Evolutionary conservation across 2,329 filamentous ascomycete species (phyloP).

Genomic region (Fusarium poae): DNA sequence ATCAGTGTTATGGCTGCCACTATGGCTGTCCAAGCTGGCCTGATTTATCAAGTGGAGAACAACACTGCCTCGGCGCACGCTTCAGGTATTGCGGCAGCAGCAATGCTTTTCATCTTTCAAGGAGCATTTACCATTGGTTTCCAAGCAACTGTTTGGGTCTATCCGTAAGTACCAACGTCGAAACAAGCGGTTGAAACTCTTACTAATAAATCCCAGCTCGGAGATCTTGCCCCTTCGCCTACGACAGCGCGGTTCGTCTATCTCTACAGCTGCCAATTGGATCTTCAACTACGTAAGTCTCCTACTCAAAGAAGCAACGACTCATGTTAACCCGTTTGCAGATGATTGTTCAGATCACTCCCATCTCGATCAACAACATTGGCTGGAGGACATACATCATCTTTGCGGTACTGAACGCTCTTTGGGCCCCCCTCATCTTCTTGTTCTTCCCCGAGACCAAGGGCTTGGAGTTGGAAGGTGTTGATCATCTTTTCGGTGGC

Average conservation of each 20-base stretch:
- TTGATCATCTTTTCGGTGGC: constrained; percentile 52
- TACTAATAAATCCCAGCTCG: constrained; percentile 36
- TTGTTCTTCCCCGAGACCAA: constrained; percentile 64
- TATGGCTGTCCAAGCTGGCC: constrained; percentile 57
- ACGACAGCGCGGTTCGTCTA: constrained; percentile 51
- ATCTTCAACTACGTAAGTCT: constrained; percentile 52
- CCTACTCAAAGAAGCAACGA: rapidly evolving
- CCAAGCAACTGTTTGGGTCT: constrained; percentile 54
- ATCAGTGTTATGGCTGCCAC: constrained; percentile 57
- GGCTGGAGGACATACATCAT: constrained; percentile 63
- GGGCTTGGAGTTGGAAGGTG: constrained; percentile 62
- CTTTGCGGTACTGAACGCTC: constrained; percentile 60
- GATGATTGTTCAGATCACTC: constrained; percentile 42
- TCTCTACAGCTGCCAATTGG: constrained; percentile 54
- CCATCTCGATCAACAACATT: constrained; percentile 54
- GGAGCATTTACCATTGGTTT: constrained; percentile 58
- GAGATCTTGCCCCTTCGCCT: constrained; percentile 52
- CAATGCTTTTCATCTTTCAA: constrained; percentile 58
- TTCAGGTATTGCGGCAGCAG: constrained; percentile 56
- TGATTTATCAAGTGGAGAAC: constrained; percentile 58
- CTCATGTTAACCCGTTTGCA: neutral
- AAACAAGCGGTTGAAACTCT: rapidly evolving
- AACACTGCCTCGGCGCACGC: constrained; percentile 50
- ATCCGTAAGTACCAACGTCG: constrained; percentile 33
- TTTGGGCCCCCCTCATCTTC: constrained; percentile 51